A percentile compares a stretch with the other conserved stretches of the same genome.
phyloP scores from a whole-genome alignment of 257 asterid genomes.

The Apocynum venetum region DNA sequence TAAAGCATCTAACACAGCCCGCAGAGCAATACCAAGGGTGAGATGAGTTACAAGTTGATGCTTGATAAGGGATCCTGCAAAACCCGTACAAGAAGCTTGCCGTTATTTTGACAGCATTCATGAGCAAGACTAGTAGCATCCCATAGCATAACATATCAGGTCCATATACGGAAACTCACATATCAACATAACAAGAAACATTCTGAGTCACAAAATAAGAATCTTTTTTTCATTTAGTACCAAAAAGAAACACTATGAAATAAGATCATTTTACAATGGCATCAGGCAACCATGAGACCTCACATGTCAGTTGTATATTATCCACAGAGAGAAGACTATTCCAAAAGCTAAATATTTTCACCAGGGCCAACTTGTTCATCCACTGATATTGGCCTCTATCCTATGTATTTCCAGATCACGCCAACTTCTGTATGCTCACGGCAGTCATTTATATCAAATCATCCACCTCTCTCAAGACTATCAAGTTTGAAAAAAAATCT shows the following conservation, averaged over 20 bases:
- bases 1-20: conserved; percentile 90
- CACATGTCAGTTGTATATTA: background rate
- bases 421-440: background rate
- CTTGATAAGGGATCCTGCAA: conserved; percentile 87
- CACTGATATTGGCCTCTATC: background rate
- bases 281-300: background rate
- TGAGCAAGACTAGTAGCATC: background rate
- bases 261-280: background rate
- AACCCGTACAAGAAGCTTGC: background rate
- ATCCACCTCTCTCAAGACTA: background rate
- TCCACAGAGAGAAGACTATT: background rate
- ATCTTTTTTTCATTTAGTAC: background rate
- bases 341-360: background rate
- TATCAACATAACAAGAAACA: background rate
- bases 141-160: background rate
- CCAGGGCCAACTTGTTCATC: background rate
- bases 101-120: background rate
- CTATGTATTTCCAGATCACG: background rate
- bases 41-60: conserved; percentile 90
- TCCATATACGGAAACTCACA: background rate
- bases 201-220: background rate
- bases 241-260: background rate
- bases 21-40: conserved; percentile 89
- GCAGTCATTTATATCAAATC: background rate
- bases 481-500: background rate